Base-by-base conservation (phyloP, 768 basidiomycete species). In the Tricholoma furcatifolium region DNA sequence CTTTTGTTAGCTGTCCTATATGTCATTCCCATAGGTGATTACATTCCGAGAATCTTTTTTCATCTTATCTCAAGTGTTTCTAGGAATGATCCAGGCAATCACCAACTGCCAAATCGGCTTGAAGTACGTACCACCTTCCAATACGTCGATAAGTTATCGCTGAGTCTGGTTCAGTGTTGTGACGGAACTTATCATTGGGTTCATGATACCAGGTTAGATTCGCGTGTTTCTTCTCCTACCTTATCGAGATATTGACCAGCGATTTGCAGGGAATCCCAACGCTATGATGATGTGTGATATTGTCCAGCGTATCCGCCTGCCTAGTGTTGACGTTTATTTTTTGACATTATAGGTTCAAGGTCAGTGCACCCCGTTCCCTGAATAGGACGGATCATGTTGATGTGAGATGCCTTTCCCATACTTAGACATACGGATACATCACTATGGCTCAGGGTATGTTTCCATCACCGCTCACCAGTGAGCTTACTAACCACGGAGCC, bases 71-170 rank as follows among this genome's bases (percentile, higher is more conserved):
- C 21, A 23, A 30, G 35, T 18, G 20, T 43, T 30, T 32, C 17
- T 46, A 70, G 74, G 74, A 57, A 84, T 89, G 80, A 88, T 91
- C 54, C 84, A 89, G 60, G 87, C 88, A 1, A 81, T 90, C 57
- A 91, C 89, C 27, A 91, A 91, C 66, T 84, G 87, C 61, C 85
- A 89, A 67, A 75, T 90, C 50, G 87, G 62, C 34, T 65, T 78
- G 44, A 78, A 78, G 77, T 78, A 43, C 49, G 73, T 51, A 4
- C 23, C 20, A 30, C 0, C 18, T 23, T 45, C 2, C 18, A 21
- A 17, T 18, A 3, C 23, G 6, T 1, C 34, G 11, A 21, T 35
- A 27, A 27, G 27, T 39, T 10, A 43, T n/a, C 10, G 20, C 24
- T 50, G 46, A 45, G 49, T 31, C 40, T 27, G 34, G 34, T 23